These are phyloP conservation scores for Starmerella asiatica DNA, from an alignment of 805 yeast genomes.

Conservation along the genomic window DNA sequence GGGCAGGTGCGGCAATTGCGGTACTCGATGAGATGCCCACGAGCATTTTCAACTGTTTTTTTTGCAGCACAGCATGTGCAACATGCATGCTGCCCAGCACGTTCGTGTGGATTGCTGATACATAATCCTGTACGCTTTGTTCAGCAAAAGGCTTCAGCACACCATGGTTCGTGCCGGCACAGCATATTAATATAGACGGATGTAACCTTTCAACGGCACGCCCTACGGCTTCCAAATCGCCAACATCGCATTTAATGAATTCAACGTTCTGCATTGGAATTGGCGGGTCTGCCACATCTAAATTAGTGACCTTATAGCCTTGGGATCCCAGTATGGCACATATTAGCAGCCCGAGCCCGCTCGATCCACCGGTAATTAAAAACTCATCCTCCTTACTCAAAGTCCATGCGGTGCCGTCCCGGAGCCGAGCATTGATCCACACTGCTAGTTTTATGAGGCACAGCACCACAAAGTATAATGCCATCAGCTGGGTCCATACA, in stretches of 20 bases:
- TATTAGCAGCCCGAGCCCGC: conserved; percentile 21
- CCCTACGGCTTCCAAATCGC: conserved; percentile 13
- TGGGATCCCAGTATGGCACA: conserved; percentile 16
- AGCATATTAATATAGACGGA: conserved; percentile 67
- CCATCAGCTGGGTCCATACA: neutral
- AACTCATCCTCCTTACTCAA: conserved; percentile 8
- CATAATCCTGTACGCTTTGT: conserved; percentile 31
- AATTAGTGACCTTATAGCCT: conserved; percentile 11
- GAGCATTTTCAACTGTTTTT: conserved; percentile 36
- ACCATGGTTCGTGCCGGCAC: conserved; percentile 80
- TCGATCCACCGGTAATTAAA: conserved; percentile 21
- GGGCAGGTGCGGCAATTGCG: conserved; percentile 67
- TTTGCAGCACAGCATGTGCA: conserved; percentile 31
- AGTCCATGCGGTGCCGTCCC: neutral
- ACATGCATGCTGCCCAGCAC: conserved; percentile 51
- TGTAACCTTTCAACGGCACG: conserved; percentile 55
- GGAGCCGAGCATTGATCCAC: conserved; percentile 1
- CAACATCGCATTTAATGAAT: conserved; percentile 11
- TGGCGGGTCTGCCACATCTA: conserved; percentile 15
- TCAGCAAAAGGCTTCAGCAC: conserved; percentile 29
- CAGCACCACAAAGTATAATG: conserved; percentile 1
- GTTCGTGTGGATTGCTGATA: conserved; percentile 44
- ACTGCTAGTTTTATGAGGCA: neutral
- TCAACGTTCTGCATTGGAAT: conserved; percentile 9
- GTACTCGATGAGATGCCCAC: conserved; percentile 63